Conservation (phyloP, 768 basidiomycete genomes). For the Tylopilus plumbeoviolaceoides region DNA sequence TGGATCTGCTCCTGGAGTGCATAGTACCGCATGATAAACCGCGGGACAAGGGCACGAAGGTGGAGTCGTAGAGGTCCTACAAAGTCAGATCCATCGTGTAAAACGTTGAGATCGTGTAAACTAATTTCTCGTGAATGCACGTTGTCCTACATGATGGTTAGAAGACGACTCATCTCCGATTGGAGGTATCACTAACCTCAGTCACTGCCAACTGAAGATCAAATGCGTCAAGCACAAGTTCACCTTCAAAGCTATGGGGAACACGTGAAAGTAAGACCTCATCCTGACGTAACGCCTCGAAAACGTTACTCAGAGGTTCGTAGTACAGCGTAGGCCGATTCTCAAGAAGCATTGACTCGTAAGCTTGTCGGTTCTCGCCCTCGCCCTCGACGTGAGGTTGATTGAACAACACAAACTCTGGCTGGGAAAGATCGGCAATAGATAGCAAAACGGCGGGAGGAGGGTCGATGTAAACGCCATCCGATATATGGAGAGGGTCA, state of each 20-base stretch:
- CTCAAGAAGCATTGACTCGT: conserved; percentile 53
- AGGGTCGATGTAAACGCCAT: conserved; percentile 70
- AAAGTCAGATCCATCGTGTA: conserved; percentile 63
- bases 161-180: background rate
- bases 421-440: conserved; percentile 36
- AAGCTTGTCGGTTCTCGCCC: conserved; percentile 15
- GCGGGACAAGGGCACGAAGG: conserved; percentile 44
- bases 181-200: conserved; percentile 44
- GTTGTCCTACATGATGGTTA: conserved; percentile 51
- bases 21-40: conserved; percentile 67
- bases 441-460: conserved; percentile 64
- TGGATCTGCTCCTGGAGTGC: conserved; percentile 56
- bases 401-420: conserved; percentile 54
- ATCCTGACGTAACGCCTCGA: conserved; percentile 69
- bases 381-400: conserved; percentile 34
- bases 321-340: conserved; percentile 71
- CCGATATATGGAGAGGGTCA: conserved; percentile 58
- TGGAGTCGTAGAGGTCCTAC: conserved; percentile 60
- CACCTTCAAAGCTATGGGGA: conserved; percentile 49
- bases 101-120: conserved; percentile 65
- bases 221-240: conserved; percentile 67
- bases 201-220: conserved; percentile 61
- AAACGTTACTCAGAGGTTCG: conserved; percentile 65
- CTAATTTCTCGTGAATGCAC: conserved; percentile 63
- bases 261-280: conserved; percentile 42